Conservation (phyloP, 768 basidiomycete genomes). For the Scleroderma citrinum region DNA sequence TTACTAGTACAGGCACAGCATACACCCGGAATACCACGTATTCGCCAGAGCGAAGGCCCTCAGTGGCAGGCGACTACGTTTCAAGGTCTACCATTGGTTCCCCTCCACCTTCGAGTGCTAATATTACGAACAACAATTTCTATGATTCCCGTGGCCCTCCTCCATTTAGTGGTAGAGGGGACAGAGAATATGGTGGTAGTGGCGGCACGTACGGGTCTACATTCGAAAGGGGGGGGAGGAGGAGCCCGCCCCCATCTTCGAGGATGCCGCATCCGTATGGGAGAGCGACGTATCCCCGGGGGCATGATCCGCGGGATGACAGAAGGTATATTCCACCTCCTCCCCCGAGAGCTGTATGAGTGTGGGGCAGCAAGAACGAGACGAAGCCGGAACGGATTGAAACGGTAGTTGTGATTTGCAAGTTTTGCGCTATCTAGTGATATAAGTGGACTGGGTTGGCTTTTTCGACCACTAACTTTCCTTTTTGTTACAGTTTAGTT, state of each 20-base stretch:
- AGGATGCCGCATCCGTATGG: slow-evolving; percentile 16
- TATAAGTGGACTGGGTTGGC: too few species aligned
- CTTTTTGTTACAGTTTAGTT: too few species aligned
- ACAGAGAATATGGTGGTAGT: slow-evolving; percentile 30
- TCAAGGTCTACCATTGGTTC: slow-evolving; percentile 15
- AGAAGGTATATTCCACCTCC: slow-evolving; percentile 32
- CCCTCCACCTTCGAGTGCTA: slow-evolving; percentile 19
- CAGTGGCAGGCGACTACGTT: slow-evolving; percentile 15
- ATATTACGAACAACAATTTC: slow-evolving; percentile 18
- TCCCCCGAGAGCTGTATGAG: slow-evolving; percentile 7
- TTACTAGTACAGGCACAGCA: not conserved
- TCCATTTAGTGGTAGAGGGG: slow-evolving; percentile 17
- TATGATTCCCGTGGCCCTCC: slow-evolving; percentile 26
- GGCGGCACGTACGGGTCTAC: slow-evolving; percentile 26
- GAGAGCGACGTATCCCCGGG: slow-evolving; percentile 8
- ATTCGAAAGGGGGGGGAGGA: slow-evolving; percentile 33
- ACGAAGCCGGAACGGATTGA: not conserved
- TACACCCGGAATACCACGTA: slow-evolving; percentile 23
- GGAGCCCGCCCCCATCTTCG: slow-evolving; percentile 22
- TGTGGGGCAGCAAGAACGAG: not conserved
- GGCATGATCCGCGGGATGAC: slow-evolving; percentile 29
- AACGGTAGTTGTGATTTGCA: too few species aligned
- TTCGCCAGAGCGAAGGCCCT: slow-evolving; percentile 25
- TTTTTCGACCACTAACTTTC: too few species aligned
- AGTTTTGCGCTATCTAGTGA: not conserved